Percentiles rank a stretch among this genome's conserved stretches.
Conservation (phyloP, 805 yeast genomes). For the Metahyphopichia silvanorum region DNA sequence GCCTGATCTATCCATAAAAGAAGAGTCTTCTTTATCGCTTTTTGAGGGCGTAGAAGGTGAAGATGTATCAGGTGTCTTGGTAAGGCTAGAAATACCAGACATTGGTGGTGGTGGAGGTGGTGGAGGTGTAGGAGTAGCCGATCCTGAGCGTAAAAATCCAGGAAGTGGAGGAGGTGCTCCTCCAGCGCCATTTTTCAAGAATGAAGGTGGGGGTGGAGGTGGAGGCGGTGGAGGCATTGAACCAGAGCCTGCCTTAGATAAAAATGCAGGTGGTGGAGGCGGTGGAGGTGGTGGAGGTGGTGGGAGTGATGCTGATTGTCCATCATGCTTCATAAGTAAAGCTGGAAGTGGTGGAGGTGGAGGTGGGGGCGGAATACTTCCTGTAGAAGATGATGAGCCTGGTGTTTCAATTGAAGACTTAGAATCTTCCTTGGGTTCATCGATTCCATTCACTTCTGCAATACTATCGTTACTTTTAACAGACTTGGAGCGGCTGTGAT, state of each 20-base stretch:
- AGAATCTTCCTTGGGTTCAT: not conserved
- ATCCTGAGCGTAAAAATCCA: not conserved
- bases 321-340: constrained; percentile 3
- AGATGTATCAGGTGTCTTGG: not conserved
- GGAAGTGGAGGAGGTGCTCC: constrained; percentile 3
- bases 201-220: constrained; percentile 10
- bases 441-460: not conserved
- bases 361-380: constrained; percentile 6
- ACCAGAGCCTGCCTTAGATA: not conserved
- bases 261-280: constrained; percentile 20
- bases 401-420: not conserved
- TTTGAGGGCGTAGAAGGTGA: no score
- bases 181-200: not conserved
- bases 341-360: constrained; percentile 17
- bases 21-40: not conserved
- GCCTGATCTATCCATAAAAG: no score
- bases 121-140: constrained; percentile 1
- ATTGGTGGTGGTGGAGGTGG: constrained; percentile 10
- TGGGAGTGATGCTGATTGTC: constrained; percentile 6
- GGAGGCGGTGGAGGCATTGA: constrained; percentile 12
- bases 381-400: no score
- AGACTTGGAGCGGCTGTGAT: not conserved
- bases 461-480: not conserved
- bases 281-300: constrained; percentile 18
- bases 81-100: constrained; percentile 4